A percentile compares a stretch with the other conserved stretches of the same genome.
These are phyloP conservation scores for Apiotrichum gamsii DNA, from an alignment of 1,284 basidiomycete species.

Conservation along the genomic window DNA sequence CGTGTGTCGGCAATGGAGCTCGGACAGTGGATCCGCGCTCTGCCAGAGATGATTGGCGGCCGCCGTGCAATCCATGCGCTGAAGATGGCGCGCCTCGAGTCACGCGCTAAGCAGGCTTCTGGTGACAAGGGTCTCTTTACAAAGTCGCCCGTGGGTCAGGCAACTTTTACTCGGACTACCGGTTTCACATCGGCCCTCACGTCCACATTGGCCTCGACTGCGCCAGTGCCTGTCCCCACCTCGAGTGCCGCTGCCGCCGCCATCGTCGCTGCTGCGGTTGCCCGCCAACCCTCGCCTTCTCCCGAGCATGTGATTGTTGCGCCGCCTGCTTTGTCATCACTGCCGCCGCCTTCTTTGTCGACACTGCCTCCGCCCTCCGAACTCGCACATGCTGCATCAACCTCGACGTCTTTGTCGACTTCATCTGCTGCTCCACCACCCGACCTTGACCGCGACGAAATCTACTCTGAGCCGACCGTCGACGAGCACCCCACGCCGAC, in stretches of 20 bases:
- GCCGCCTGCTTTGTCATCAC: too few species aligned
- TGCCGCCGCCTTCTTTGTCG: slow-evolving; percentile 2
- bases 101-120: slow-evolving; percentile 17
- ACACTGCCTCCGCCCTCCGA: slow-evolving; percentile 12
- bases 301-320: too few species aligned
- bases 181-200: slow-evolving; percentile 29
- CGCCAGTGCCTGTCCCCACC: slow-evolving; percentile 3
- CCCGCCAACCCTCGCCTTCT: too few species aligned
- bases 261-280: too few species aligned
- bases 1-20: slow-evolving; percentile 77
- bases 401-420: not conserved
- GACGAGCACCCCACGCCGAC: slow-evolving; percentile 38
- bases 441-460: slow-evolving; percentile 16
- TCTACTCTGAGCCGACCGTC: slow-evolving; percentile 27
- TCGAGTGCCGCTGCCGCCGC: too few species aligned
- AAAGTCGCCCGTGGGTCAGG: slow-evolving; percentile 35
- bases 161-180: slow-evolving; percentile 7
- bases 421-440: slow-evolving; percentile 9
- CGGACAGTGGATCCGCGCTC: slow-evolving; percentile 73
- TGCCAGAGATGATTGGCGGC: slow-evolving; percentile 64
- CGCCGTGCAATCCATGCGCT: slow-evolving; percentile 39
- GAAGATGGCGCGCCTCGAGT: slow-evolving; percentile 32
- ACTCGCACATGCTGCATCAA: not conserved
- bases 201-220: not conserved
- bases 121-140: slow-evolving; percentile 34